These are phyloP conservation scores for Arxiozyma heterogenica DNA, from an alignment of 1,139 yeast species.

Conservation along the genomic window DNA sequence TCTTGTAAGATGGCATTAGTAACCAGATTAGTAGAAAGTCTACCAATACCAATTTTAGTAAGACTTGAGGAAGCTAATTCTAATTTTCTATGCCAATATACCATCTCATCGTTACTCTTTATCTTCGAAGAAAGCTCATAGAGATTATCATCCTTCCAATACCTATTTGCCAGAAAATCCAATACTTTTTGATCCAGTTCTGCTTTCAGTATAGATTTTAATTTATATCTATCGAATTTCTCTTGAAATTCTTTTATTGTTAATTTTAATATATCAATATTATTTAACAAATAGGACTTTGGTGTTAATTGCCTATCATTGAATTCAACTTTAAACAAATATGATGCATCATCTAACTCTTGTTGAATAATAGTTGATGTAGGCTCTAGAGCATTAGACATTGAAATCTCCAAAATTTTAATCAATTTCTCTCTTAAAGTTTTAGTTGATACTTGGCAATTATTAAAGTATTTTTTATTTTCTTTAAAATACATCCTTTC, in stretches of 20 bases:
- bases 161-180: constrained; percentile 78
- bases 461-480: constrained; percentile 50
- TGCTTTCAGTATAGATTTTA: constrained; percentile 66
- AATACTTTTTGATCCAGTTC: constrained; percentile 84
- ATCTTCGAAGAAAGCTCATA: constrained; percentile 21
- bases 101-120: constrained; percentile 50
- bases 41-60: constrained; percentile 88
- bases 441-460: constrained; percentile 71
- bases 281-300: constrained; percentile 85
- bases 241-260: constrained; percentile 82
- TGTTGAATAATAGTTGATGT: constrained; percentile 79
- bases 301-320: constrained; percentile 92
- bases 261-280: constrained; percentile 76
- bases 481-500: constrained; percentile 53
- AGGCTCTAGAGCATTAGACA: constrained; percentile 84
- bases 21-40: constrained; percentile 73
- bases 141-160: constrained; percentile 61
- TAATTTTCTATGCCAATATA: constrained; percentile 80
- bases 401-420: constrained; percentile 77
- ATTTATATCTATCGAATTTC: constrained; percentile 73
- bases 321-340: constrained; percentile 90
- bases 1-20: constrained; percentile 74
- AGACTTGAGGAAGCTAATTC: constrained; percentile 76
- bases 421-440: constrained; percentile 71
- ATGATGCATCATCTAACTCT: constrained; percentile 88